Percentiles rank a stretch among this genome's conserved stretches.
Evolutionary conservation across 768 basidiomycete species (phyloP).

Genomic region (Lyophyllum atratum): DNA sequence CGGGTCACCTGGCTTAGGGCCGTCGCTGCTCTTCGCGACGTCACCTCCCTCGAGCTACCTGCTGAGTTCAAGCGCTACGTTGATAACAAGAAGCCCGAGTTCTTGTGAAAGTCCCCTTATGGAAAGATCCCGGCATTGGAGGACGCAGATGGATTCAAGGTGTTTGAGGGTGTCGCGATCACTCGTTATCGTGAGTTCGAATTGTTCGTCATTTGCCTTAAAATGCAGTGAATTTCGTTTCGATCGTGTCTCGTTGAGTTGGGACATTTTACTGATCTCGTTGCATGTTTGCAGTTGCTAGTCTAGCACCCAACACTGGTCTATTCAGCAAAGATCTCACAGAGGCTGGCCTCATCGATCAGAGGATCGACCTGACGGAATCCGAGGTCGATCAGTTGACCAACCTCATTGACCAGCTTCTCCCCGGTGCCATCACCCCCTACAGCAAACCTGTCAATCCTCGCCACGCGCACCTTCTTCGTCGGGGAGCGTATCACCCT

Average conservation of each 20-base stretch:
- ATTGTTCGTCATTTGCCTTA: not conserved
- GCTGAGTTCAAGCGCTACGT: conserved; percentile 57
- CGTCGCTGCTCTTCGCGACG: conserved; percentile 58
- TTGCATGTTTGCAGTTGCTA: conserved; percentile 61
- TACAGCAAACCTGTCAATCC: conserved; percentile 84
- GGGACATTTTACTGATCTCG: conserved; percentile 12
- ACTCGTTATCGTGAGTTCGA: conserved; percentile 85
- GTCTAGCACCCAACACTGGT: conserved; percentile 72
- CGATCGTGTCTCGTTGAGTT: conserved; percentile 24
- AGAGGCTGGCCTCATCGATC: conserved; percentile 77
- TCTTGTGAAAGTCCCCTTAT: conserved; percentile 71
- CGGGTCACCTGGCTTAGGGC: conserved; percentile 43
- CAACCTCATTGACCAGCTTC: conserved; percentile 40
- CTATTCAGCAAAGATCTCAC: conserved; percentile 69
- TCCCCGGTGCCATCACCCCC: conserved; percentile 49
- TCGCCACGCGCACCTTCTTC: conserved; percentile 82
- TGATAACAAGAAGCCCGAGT: conserved; percentile 72
- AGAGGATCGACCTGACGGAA: conserved; percentile 82
- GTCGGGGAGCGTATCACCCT: conserved; percentile 93
- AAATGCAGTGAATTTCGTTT: too few relatives aligned
- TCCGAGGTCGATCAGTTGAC: conserved; percentile 52
- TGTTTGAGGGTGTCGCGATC: conserved; percentile 80
- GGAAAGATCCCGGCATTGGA: conserved; percentile 89
- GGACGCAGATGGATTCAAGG: conserved; percentile 70
- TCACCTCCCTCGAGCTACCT: conserved; percentile 53